Base-by-base conservation (phyloP, 441 rosid genomes). In the Pelargonium citronellum region DNA sequence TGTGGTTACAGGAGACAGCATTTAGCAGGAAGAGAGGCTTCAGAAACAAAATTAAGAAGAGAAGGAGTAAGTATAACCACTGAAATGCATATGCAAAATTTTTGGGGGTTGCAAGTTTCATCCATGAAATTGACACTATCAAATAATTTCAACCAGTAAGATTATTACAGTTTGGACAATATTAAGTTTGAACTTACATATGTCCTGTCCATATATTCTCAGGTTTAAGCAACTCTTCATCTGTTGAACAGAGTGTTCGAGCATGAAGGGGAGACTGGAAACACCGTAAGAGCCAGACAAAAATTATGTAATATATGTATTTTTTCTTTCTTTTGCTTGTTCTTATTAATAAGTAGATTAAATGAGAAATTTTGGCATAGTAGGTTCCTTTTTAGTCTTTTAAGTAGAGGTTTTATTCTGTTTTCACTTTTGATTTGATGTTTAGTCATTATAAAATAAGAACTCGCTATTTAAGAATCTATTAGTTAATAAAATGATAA, bases 11-110 rank as follows among this genome's bases (percentile, higher is more conserved):
- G 99, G 99, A 90, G 83, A 80, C 88, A 0, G 97, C 92, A 8
- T 91, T 94, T 74, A 94, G 97, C 78, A 81, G 97, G 82, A 94
- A 94, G 77, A 88, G 98, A 79, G 83, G 98, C 78, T 90, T 91
- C 82, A 85, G 99, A 66, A 94, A 91, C 82, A 94, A 89, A 86
- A 80, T 90, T 68, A 94, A 94, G 88, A 94, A 91, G 86, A 89
- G 82, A 83, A 92, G 97, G 88, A 74, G 39, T 13, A 9, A 49
- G 49, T 19, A 24, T 5, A 27, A n/a, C 12, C 1, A 5, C 39
- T 39, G 53, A 24, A 37, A 13, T 49, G 51, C 51, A 8, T 46
- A 13, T 46, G 13, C 51, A 46, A 46, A 46, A 10, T 46, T 57
- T 66, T 0, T 6, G 37, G 37, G 0, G 37, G 37, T 34, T 3